Base-by-base conservation (phyloP, 1,139 yeast species). In the Suhomyces bribrorum region DNA sequence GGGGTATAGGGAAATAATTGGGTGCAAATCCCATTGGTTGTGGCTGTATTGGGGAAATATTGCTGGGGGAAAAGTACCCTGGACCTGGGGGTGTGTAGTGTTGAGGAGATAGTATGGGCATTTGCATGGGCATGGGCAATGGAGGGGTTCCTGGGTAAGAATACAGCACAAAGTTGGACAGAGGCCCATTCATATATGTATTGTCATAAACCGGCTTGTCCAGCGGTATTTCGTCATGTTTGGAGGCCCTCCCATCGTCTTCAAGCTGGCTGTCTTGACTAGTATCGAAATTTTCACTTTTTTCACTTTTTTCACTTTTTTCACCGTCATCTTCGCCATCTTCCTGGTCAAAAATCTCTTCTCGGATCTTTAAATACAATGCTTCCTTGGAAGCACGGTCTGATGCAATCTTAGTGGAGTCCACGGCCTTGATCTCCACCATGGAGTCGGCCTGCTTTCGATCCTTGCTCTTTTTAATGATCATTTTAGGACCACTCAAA, bases 291-390 rank as follows among this genome's bases (percentile, higher is more conserved):
- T n/a, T n/a, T n/a, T n/a, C n/a, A n/a, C n/a, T n/a, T n/a, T 40
- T 46, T 13, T 45, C 49, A 4, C 47, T 45, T 2, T 53, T 59
- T 5, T 48, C 61, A 3, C 54, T 65, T 1, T 52, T 57, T 3
- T 48, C 59, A 16, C 62, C 63, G 5, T 54, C 61, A n/a, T 53
- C 57, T 12, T 52, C 57, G 13, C n/a, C n/a, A n/a, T 51, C 46
- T 7, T 37, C 41, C 15, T 49, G 49, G 16, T 56, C 54, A 51
- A 75, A 74, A 8, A 75, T 75, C 37, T 73, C 59, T 22, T 73
- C 75, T 32, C 80, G 56, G 8, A 73, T 66, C 47, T 63, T 64
- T 49, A 63, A 64, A 48, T 74, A 73, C 15, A 67, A 58, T 8
- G 70, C 73, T 40, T 70, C 73, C 36, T 69, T 62, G 7, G 59